A percentile compares a stretch with the other conserved stretches of the same genome.
phyloP scores from a whole-genome alignment of 345 rosid genomes.

The Nephelium lappaceum region DNA sequence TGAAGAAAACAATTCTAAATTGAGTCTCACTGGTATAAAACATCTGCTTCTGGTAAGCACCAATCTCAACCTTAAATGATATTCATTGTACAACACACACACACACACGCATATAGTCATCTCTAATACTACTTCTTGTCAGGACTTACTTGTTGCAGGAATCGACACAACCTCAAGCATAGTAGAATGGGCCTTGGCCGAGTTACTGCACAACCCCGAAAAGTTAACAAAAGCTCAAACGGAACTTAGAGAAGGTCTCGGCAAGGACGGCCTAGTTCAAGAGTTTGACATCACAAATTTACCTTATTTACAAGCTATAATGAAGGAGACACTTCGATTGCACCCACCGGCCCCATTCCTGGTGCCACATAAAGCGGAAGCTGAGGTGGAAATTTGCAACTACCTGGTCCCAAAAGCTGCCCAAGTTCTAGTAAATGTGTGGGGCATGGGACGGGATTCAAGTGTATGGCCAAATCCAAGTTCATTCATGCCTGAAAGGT shows the following conservation, averaged over 20 bases:
- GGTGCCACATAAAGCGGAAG: conserved; percentile 32
- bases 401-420: conserved; percentile 31
- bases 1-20: conserved; percentile 20
- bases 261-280: conserved; percentile 24
- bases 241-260: conserved; percentile 33
- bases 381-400: conserved; percentile 32
- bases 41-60: conserved; percentile 35
- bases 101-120: background rate
- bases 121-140: background rate
- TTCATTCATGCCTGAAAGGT: conserved; percentile 37
- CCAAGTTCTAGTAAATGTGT: conserved; percentile 39
- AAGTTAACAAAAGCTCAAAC: conserved; percentile 23
- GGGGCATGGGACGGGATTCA: conserved; percentile 47
- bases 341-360: conserved; percentile 46
- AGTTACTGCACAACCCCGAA: conserved; percentile 10
- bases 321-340: conserved; percentile 46
- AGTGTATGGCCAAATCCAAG: conserved; percentile 32
- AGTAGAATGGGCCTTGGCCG: conserved; percentile 41
- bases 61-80: background rate
- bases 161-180: conserved; percentile 46
- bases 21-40: conserved; percentile 25
- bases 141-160: conserved; percentile 50
- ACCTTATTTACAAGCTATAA: conserved; percentile 40
- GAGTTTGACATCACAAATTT: conserved; percentile 35
- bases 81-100: background rate